Evolutionary conservation across 2,329 filamentous ascomycete species (phyloP).

Genomic region (Pyricularia pennisetigena): DNA sequence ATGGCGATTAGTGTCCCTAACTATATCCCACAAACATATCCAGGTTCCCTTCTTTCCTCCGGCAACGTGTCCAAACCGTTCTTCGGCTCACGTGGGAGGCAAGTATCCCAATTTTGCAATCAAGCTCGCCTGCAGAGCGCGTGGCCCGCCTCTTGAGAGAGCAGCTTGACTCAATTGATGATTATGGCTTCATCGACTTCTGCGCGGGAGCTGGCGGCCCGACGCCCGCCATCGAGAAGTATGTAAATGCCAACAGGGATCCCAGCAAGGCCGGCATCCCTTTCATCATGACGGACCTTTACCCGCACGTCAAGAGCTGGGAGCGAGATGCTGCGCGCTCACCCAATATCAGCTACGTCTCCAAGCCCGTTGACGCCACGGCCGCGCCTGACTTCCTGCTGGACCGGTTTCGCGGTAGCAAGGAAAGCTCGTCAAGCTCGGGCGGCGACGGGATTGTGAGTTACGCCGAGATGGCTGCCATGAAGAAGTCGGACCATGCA

Average conservation of each 20-base stretch:
- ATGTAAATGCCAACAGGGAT: slow-evolving; percentile 39
- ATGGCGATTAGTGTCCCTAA: not conserved
- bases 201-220: slow-evolving; percentile 67
- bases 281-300: slow-evolving; percentile 58
- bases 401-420: slow-evolving; percentile 7
- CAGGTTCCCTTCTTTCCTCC: slow-evolving; percentile 59
- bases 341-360: slow-evolving; percentile 48
- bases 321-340: slow-evolving; percentile 38
- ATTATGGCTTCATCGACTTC: slow-evolving; percentile 63
- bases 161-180: slow-evolving; percentile 34
- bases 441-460: not conserved
- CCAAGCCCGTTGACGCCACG: slow-evolving; percentile 54
- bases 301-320: slow-evolving; percentile 55
- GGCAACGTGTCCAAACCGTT: slow-evolving; percentile 53
- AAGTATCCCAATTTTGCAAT: slow-evolving; percentile 46
- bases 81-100: slow-evolving; percentile 55
- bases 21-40: not conserved
- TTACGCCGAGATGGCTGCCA: slow-evolving; percentile 7
- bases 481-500: slow-evolving; percentile 20
- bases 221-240: slow-evolving; percentile 52
- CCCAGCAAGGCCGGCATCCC: slow-evolving; percentile 22
- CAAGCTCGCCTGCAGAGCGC: slow-evolving; percentile 45
- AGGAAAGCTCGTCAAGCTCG: not conserved
- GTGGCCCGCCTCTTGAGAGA: slow-evolving; percentile 47
- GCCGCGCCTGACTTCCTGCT: slow-evolving; percentile 43